A percentile compares a stretch with the other conserved stretches of the same genome.
phyloP scores from a whole-genome alignment of 192 early-diverging fungal species.

The Globomyces pollinis-pini region DNA sequence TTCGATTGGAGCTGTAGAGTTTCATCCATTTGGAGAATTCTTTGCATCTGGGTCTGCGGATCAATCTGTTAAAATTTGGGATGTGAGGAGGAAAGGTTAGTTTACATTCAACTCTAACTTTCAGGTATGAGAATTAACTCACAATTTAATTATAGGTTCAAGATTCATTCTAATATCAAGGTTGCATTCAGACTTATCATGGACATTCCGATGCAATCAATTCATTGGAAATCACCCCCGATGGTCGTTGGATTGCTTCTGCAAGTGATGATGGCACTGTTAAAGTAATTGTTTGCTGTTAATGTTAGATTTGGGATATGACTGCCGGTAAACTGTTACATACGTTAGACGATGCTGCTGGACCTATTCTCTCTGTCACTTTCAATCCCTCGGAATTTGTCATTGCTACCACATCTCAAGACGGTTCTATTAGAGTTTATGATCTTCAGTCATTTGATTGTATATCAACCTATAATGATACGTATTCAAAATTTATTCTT shows the following conservation, averaged over 20 bases:
- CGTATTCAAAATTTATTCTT: slow-evolving; percentile 2
- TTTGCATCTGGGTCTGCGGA: slow-evolving; percentile 55
- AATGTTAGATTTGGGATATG: slow-evolving; percentile 48
- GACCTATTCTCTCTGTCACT: slow-evolving; percentile 30
- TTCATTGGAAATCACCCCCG: slow-evolving; percentile 45
- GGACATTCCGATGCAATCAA: slow-evolving; percentile 26
- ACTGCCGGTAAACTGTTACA: slow-evolving; percentile 45
- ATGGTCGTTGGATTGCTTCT: slow-evolving; percentile 53
- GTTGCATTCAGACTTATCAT: slow-evolving; percentile 56
- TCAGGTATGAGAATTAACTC: no score
- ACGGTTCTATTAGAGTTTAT: slow-evolving; percentile 42
- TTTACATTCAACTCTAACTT: no score
- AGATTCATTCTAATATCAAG: no score
- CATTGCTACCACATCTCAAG: slow-evolving; percentile 31
- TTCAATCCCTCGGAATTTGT: slow-evolving; percentile 55
- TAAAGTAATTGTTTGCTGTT: slow-evolving; percentile 24
- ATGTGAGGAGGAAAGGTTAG: slow-evolving; percentile 51
- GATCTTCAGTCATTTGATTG: slow-evolving; percentile 48
- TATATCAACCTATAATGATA: slow-evolving; percentile 19
- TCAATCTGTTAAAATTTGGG: slow-evolving; percentile 51
- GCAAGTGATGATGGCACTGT: slow-evolving; percentile 37
- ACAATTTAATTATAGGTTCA: no score
- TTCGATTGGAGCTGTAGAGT: slow-evolving; percentile 37
- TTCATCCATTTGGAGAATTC: slow-evolving; percentile 63
- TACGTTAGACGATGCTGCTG: slow-evolving; percentile 30